These are phyloP conservation scores for Myriosclerotinia curreyana DNA, from an alignment of 2,329 filamentous ascomycete genomes.

Conservation along the genomic window DNA sequence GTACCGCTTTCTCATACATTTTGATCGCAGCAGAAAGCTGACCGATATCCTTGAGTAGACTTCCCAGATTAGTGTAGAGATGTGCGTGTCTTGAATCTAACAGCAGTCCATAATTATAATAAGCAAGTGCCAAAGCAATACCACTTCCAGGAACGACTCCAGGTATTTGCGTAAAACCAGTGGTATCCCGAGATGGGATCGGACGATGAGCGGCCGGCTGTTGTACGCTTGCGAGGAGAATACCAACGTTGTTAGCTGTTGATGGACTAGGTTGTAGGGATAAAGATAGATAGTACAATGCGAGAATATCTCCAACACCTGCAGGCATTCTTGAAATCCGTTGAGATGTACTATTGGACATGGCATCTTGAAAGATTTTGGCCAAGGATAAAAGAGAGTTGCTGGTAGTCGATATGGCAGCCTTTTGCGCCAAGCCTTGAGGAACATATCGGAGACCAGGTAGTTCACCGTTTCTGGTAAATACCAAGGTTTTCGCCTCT, in stretches of 20 bases:
- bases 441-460: conserved; percentile 74
- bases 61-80: conserved; percentile 93
- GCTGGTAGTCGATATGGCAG: conserved; percentile 87
- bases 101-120: conserved; percentile 90
- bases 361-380: conserved; percentile 96
- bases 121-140: conserved; percentile 80
- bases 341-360: conserved; percentile 60
- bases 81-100: conserved; percentile 90
- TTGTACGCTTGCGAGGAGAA: conserved; percentile 91
- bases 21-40: conserved; percentile 87
- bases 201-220: conserved; percentile 51
- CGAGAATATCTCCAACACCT: conserved; percentile 86
- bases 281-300: conserved; percentile 91
- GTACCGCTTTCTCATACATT: conserved; percentile 95
- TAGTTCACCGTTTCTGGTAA: conserved; percentile 69
- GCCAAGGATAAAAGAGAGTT: conserved; percentile 92
- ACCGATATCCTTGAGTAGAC: conserved; percentile 91
- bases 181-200: conserved; percentile 36
- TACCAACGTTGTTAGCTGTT: conserved; percentile 97
- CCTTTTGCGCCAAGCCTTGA: conserved; percentile 68
- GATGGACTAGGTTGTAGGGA: conserved; percentile 95
- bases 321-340: conserved; percentile 60
- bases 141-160: conserved; percentile 85
- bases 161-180: conserved; percentile 55
- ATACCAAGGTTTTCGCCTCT: conserved; percentile 78